Base-by-base conservation (phyloP, 2,329 filamentous ascomycete genomes). In the Trichoderma hamatum region DNA sequence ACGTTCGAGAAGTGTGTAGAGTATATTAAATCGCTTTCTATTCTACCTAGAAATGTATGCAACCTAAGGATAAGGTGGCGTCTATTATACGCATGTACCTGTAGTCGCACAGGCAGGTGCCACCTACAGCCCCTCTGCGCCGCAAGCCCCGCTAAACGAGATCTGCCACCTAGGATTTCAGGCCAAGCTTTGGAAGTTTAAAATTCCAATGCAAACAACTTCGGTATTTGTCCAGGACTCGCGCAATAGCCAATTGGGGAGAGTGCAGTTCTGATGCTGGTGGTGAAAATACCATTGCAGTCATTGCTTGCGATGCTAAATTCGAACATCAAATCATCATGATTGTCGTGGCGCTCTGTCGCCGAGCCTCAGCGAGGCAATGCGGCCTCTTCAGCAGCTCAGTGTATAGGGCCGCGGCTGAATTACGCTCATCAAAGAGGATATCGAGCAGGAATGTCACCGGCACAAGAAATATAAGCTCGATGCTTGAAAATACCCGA, bases 401-500 rank as follows among this genome's bases (percentile, higher is more conserved):
- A 36, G 24, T 21, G 49, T 46, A 39, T 4, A 55, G 26, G 64
- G 16, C 54, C 21, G 62, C 58, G 66, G 9, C 71, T 63, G 34
- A 63, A 34, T n/a, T 43, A 21, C 5, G 55, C 1, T n/a, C 34
- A 11, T 21, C 34, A 16, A 46, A 3, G 26, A 64, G 46, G 34
- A 4, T 26, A 0, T 51, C 14, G 30, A 70, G 39, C 19, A 36
- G 16, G 10, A 46, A 52, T 10, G 16, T 32, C 1, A 36, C 21
- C 21, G 54, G 66, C 7, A 21, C 19, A 19, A 34, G 63, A 21
- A 26, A n/a, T 16, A 30, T 34, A 24, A 61, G 51, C 28, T 55
- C 67, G 36, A 28, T 60, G 28, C 71, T 80, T 10, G 73, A 77
- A 59, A 88, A 88, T 74, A 96, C 94, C 63, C 87, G 95, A 74